Base-by-base conservation (phyloP, 2,329 filamentous ascomycete species). In the Colletotrichum aenigma region DNA sequence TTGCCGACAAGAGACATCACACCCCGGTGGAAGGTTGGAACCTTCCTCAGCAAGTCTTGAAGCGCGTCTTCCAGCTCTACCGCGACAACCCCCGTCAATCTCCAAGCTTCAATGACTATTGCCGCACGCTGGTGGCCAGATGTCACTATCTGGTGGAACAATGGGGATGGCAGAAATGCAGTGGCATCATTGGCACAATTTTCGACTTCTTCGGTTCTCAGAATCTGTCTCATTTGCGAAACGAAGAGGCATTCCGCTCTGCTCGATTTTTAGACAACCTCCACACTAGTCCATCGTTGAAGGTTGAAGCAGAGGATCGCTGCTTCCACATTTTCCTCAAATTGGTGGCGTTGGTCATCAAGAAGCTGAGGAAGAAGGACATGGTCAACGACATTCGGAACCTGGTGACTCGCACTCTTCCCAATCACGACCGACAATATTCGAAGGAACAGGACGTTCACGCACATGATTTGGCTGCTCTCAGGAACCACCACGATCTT, bases 251-350 rank as follows among this genome's bases (percentile, higher is more conserved):
- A 2, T 90, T 90, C 78, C 86, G 86, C 70, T 94, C 92, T 6
- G 91, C 92, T 1, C 84, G 83, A 4, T 94, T 94, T 68, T 84
- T 94, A 0, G 91, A 93, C 64, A 84, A 90, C 21, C 87, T 94
- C 3, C 85, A 82, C 30, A 79, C 78, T 10, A 81, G 79, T 3
- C 88, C 90, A 2, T 88, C 85, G 0, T 82, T 94, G 7, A 83
- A 83, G 2, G 82, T 93, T 16, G 86, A 90, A 21, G 83, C 87
- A 2, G 87, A 89, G 56, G 93, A 94, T 79, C 87, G 87, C 24
- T 93, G 91, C 79, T 94, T 94, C 78, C 92, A 94, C 79, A 89
- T 94, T 26, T 92, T 94, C 68, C 85, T 94, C 66, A 94, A 94
- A 80, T 87, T 93, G 18, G 82, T 94, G 43, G 92, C 89, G 2